Conservation (phyloP, 352 stramenopile species). For the Pythium dissimile region DNA sequence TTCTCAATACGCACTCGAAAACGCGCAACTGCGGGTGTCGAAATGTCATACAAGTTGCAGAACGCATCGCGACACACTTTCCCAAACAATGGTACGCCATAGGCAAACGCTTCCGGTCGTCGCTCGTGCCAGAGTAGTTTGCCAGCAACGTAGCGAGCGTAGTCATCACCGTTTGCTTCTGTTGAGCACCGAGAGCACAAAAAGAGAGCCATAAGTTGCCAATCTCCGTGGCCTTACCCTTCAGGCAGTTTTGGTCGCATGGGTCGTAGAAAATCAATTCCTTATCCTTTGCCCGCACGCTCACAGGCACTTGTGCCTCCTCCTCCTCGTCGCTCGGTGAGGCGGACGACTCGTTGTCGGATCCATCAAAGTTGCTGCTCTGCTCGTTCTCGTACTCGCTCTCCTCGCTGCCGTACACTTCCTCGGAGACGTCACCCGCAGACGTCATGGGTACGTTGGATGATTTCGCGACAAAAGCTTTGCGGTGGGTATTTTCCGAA, state of each 20-base stretch:
- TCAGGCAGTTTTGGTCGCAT: not conserved
- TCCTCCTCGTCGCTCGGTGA: too few species aligned
- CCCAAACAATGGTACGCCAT: not conserved
- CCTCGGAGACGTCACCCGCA: too few species aligned
- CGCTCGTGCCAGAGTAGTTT: not conserved
- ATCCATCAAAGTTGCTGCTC: too few species aligned
- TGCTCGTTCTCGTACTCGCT: too few species aligned
- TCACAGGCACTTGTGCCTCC: too few species aligned
- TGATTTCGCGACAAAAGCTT: too few species aligned
- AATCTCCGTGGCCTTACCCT: not conserved
- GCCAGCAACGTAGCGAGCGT: not conserved
- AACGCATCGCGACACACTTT: not conserved
- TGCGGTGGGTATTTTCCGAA: too few species aligned
- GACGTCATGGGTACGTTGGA: too few species aligned
- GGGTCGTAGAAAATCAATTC: not conserved
- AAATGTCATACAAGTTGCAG: not conserved
- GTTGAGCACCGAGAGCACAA: not conserved
- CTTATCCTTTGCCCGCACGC: not conserved
- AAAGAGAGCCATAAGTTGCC: not conserved
- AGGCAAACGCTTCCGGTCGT: not conserved
- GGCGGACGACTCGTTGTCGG: too few species aligned
- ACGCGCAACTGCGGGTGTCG: not conserved
- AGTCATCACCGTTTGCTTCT: slow-evolving; percentile 1
- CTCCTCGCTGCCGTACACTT: too few species aligned
- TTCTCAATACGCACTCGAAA: not conserved